Base-by-base conservation (phyloP, 345 rosid species). In the Citrus mangshanensis region DNA sequence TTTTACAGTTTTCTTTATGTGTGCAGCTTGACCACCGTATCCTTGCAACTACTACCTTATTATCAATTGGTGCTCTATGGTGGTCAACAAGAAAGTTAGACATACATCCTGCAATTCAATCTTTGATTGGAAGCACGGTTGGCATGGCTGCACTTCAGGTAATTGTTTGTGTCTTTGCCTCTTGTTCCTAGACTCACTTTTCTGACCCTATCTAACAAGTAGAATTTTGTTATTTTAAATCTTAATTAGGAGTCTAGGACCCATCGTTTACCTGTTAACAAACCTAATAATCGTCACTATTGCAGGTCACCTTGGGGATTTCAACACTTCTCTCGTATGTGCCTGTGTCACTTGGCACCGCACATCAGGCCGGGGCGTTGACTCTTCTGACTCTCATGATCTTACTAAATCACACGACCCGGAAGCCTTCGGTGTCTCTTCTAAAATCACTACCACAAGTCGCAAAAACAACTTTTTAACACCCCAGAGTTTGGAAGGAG, bases 131-230 rank as follows among this genome's bases (percentile, higher is more conserved):
- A 68, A 87, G 86, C 84, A 89, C 93, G 1, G 74, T 88, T 0
- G 97, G 97, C 87, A 90, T 91, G 97, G 92, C 94, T 78, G 82
- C 88, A 74, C 91, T 94, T 75, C 97, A 96, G 95, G 98, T 96
- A 10, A 85, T 65, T 72, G 27, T 4, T 66, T 56, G 75, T 70
- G 75, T 49, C 24, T 65, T 18, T 7, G 2, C 12, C 19, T 42
- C 49, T 18, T 38, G 30, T 7, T 69, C 14, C 5, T 22, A 16
- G 49, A 22, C n/a, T 35, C 58, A 60, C 32, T 37, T 77, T 42
- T 37, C 6, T 12, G 25, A 24, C 30, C 65, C 12, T 38, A 12
- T 12, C 27, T 59, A 2, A 72, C n/a, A 5, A 35, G 46, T 5
- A 14, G 65, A n/a, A n/a, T 3, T 16, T 13, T 49, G 7, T 49